Base-by-base conservation (phyloP, 2,329 filamentous ascomycete genomes). In the Knufia petricola region DNA sequence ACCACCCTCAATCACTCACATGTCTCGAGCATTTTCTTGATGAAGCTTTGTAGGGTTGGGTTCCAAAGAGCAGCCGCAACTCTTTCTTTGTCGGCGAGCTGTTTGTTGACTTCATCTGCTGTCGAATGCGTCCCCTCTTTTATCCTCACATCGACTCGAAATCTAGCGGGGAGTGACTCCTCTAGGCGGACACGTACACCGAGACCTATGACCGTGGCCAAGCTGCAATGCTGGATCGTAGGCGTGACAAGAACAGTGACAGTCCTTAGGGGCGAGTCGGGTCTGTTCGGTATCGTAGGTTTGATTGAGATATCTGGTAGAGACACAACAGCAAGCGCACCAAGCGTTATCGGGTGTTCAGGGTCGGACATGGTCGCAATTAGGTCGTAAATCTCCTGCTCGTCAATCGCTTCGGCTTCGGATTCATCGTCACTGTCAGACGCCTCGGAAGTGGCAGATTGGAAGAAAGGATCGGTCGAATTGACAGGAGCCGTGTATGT, bases 101-200 rank as follows among this genome's bases (percentile, higher is more conserved):
- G 92, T 73, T 95, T 95, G 70, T 94, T 95, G 46, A 95, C 88
- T 64, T 95, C 88, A 54, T 95, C 88, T 39, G 87, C 90, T 52
- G 94, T 94, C 56, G 81, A 87, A 65, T 96, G 92, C n/a, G 88
- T 92, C 53, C 89, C 90, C 67, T 94, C 85, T 67, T 96, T 95
- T 66, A 95, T 94, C 59, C 83, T 79, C 39, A 96, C 87, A 65
- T 96, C 89, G 44, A 96, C 78, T 31, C 92, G 80, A 66, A 92
- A 98, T 60, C 90, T 85, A 28, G 92, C 86, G 2, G 92, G 92
- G 50, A 98, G 74, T 9, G 86, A 84, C 65, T 94, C 85, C 69
- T 96, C 89, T 20, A 98, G 76, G 20, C 92, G 80, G 36, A 95
- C 89, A 38, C 92, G 81, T 19, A 98, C 87, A 12, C 89, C 92